These are phyloP conservation scores for Nothopassalora personata DNA, from an alignment of 2,329 filamentous ascomycete genomes.

Conservation along the genomic window DNA sequence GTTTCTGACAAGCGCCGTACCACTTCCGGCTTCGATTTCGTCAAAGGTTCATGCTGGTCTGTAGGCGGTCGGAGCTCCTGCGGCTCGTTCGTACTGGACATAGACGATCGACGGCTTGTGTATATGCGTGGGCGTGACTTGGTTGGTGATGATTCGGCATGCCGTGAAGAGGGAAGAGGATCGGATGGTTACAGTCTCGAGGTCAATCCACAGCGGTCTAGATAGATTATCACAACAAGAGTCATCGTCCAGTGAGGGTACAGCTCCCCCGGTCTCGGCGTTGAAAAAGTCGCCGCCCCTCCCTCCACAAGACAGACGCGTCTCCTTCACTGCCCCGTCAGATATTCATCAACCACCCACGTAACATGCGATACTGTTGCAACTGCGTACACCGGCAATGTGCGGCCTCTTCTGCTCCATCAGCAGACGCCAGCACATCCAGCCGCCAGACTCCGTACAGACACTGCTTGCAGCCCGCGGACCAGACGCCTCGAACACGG, in stretches of 20 bases:
- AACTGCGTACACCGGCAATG: constrained; percentile 22
- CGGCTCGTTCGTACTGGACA: constrained; percentile 23
- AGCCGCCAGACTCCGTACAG: constrained; percentile 18
- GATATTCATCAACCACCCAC: not conserved
- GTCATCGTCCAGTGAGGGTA: not conserved
- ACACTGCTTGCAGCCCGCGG: constrained; percentile 27
- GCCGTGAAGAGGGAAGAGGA: not conserved
- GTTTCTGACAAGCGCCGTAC: constrained; percentile 11
- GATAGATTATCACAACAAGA: not conserved
- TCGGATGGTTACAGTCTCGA: not conserved
- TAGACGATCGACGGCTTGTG: constrained; percentile 15
- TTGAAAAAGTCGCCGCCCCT: not conserved
- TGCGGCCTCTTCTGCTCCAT: constrained; percentile 35
- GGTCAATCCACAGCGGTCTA: not conserved
- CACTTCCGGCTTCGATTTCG: constrained; percentile 7
- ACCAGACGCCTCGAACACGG: constrained; percentile 24
- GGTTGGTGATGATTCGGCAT: not conserved
- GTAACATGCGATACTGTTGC: not conserved
- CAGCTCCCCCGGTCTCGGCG: too few relatives aligned
- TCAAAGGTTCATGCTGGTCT: constrained; percentile 16
- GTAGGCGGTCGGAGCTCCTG: constrained; percentile 13
- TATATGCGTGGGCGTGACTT: not conserved
- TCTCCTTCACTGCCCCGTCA: not conserved
- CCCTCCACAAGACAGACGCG: not conserved
- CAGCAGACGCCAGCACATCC: constrained; percentile 20